Percentiles rank a stretch among this genome's conserved stretches.
These are phyloP conservation scores for Nyssa sinensis DNA, from an alignment of 148 eudicot species.

Conservation along the genomic window DNA sequence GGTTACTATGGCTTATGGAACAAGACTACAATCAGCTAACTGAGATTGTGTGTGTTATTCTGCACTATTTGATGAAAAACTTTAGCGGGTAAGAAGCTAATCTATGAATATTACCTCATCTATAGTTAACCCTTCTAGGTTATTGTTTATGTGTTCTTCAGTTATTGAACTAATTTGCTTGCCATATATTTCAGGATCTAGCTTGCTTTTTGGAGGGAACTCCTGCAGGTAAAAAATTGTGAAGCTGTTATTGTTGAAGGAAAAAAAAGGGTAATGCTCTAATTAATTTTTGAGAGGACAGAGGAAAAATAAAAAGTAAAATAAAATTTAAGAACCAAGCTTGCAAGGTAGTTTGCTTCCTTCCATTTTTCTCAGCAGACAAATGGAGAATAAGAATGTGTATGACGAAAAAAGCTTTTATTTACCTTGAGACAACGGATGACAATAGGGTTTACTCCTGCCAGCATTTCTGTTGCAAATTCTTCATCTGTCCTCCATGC, in stretches of 20 bases:
- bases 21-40: not conserved
- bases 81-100: not conserved
- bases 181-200: conserved; percentile 63
- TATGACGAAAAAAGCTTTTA: not conserved
- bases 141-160: conserved; percentile 46
- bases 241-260: not conserved
- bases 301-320: not conserved
- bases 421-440: conserved; percentile 57
- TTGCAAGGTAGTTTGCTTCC: no score
- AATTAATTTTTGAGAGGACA: no score
- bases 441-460: conserved; percentile 61
- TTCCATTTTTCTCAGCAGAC: not conserved
- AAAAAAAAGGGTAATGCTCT: not conserved
- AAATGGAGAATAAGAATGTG: not conserved
- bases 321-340: not conserved
- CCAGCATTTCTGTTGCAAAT: conserved; percentile 78
- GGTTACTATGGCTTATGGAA: not conserved
- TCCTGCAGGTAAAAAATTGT: conserved; percentile 29
- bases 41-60: no score
- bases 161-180: conserved; percentile 68
- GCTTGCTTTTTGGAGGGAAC: conserved; percentile 66
- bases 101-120: conserved; percentile 45
- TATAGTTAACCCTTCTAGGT: conserved; percentile 45
- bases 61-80: not conserved
- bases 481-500: conserved; percentile 82